Conservation (phyloP, 164 flowering plant genomes). For the Magnolia sinica region DNA sequence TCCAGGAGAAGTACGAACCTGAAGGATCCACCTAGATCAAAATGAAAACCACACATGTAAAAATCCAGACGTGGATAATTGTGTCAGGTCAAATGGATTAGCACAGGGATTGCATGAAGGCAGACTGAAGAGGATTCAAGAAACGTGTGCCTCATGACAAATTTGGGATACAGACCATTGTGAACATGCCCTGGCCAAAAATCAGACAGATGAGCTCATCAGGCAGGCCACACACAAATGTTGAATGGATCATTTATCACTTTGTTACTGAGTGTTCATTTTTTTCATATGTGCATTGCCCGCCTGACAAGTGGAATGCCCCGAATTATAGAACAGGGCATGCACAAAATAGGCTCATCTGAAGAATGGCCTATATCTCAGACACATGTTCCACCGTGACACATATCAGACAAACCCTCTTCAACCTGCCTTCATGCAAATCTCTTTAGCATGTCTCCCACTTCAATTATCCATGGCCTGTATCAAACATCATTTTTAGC, state of each 20-base stretch:
- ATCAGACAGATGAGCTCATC: not conserved
- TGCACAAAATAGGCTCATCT: not conserved
- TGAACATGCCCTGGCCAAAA: not conserved
- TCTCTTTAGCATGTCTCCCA: not conserved
- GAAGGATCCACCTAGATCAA: conserved; percentile 89
- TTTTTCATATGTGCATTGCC: not conserved
- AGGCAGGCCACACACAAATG: not conserved
- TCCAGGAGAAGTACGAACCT: conserved; percentile 99
- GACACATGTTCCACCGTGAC: not conserved
- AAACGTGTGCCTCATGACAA: not conserved
- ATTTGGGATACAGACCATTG: not conserved
- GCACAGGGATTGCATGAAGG: not conserved
- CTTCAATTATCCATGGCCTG: no score
- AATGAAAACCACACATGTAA: not conserved
- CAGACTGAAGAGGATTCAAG: not conserved
- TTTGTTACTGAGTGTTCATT: not conserved
- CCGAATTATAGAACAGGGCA: not conserved
- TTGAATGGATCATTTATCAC: not conserved
- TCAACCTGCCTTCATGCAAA: not conserved
- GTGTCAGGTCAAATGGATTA: not conserved
- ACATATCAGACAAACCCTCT: not conserved
- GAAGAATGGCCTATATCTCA: not conserved
- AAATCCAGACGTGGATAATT: not conserved
- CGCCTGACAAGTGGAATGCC: not conserved
- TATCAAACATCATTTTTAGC: not conserved